Evolutionary conservation across 1,284 basidiomycete species (phyloP).

Genomic region (Cryptococcus sp.): DNA sequence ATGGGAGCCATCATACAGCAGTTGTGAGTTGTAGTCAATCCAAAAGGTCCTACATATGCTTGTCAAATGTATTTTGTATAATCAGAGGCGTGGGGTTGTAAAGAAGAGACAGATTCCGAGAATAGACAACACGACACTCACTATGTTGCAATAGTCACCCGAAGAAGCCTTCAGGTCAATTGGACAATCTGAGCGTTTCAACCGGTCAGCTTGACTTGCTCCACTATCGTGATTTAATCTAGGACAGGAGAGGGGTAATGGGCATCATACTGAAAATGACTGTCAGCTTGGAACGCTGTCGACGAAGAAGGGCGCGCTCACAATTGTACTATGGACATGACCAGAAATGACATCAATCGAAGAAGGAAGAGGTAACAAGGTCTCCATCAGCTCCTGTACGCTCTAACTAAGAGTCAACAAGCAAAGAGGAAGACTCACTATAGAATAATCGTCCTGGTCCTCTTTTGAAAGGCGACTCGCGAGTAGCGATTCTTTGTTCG

Average conservation of each 20-base stretch:
- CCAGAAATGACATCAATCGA: background rate
- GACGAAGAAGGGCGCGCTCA: slow-evolving; percentile 8
- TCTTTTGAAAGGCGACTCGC: slow-evolving; percentile 37
- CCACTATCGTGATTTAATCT: background rate
- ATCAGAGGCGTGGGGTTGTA: slow-evolving; percentile 34
- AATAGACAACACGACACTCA: background rate
- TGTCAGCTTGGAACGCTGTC: slow-evolving; percentile 8
- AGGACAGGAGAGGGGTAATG: background rate
- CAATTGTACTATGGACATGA: slow-evolving; percentile 39
- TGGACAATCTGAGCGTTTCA: no score
- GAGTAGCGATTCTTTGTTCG: slow-evolving; percentile 54
- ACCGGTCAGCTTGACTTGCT: no score
- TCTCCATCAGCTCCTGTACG: background rate
- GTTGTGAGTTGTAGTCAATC: slow-evolving; percentile 45
- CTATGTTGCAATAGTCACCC: background rate
- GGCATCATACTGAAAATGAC: slow-evolving; percentile 30
- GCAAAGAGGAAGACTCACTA: slow-evolving; percentile 29
- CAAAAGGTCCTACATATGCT: slow-evolving; percentile 54
- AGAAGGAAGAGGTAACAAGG: slow-evolving; percentile 3
- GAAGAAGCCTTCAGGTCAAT: no score
- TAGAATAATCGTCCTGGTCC: slow-evolving; percentile 49
- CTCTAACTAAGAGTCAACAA: background rate
- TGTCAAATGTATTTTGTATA: slow-evolving; percentile 48
- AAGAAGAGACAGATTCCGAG: background rate
- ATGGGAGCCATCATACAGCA: slow-evolving; percentile 39